Conservation (phyloP, 139 green algal genomes). For the Micromonas pusilla region DNA sequence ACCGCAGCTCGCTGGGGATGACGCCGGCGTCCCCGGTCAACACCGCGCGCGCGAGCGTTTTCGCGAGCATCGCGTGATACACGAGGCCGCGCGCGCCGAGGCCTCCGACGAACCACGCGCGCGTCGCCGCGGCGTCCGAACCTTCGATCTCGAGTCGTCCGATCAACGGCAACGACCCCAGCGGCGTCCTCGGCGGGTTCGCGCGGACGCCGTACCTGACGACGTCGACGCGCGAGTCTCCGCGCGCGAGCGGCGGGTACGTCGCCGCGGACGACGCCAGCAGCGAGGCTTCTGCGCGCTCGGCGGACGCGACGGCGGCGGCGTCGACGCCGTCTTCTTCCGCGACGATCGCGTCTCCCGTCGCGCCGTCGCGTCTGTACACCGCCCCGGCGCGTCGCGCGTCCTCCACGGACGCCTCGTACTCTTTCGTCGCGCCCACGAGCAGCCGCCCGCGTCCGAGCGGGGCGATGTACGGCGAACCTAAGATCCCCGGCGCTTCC, state of each 20-base stretch:
- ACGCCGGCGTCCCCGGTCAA: conserved; percentile 32
- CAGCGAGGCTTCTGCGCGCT: background rate
- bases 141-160: conserved; percentile 24
- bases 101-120: conserved; percentile 59
- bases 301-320: background rate
- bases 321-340: background rate
- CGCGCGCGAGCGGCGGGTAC: background rate
- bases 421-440: conserved; percentile 60
- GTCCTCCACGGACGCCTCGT: conserved; percentile 42
- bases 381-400: conserved; percentile 34
- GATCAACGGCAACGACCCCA: conserved; percentile 58
- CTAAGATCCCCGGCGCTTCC: conserved; percentile 60
- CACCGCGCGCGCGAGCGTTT: conserved; percentile 52
- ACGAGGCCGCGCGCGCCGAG: conserved; percentile 72
- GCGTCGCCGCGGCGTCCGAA: background rate
- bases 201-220: conserved; percentile 61
- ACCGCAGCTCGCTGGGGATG: conserved; percentile 38
- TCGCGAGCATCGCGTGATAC: conserved; percentile 71
- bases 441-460: conserved; percentile 39
- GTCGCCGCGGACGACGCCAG: background rate
- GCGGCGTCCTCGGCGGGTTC: conserved; percentile 49
- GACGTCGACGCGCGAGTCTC: background rate
- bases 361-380: background rate
- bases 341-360: background rate
- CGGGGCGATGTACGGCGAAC: conserved; percentile 61